A percentile compares a stretch with the other conserved stretches of the same genome.
phyloP scores from a whole-genome alignment of 768 basidiomycete genomes.

The Pleurotus djamor region DNA sequence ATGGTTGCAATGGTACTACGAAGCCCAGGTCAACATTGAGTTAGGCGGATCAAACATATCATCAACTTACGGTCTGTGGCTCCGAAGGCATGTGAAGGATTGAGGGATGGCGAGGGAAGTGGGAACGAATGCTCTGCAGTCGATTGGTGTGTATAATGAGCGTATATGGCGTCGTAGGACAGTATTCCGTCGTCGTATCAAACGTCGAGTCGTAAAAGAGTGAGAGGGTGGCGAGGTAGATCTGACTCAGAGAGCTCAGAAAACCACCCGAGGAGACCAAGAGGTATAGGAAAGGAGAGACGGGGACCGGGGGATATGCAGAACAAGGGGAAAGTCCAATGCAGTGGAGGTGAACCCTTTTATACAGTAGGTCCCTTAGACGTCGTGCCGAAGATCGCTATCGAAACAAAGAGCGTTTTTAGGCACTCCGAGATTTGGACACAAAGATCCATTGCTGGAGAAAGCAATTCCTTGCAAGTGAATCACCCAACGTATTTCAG shows the following conservation, averaged over 20 bases:
- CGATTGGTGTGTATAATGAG: background rate
- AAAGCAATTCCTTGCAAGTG: background rate
- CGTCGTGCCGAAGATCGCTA: background rate
- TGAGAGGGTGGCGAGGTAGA: background rate
- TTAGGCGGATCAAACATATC: no score
- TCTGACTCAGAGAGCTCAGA: background rate
- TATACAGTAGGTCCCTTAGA: background rate
- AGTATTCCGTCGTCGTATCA: background rate
- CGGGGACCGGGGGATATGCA: background rate
- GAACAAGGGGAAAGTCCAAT: background rate
- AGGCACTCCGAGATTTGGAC: background rate
- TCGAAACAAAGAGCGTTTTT: background rate
- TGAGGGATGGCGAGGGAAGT: background rate
- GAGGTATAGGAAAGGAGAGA: background rate
- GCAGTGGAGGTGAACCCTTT: background rate
- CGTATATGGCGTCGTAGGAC: background rate
- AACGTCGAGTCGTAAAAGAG: background rate
- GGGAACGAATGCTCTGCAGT: background rate
- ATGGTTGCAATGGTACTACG: slow-evolving; percentile 33
- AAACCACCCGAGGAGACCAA: background rate
- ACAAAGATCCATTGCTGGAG: background rate
- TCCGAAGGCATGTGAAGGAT: background rate
- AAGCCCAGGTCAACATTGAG: background rate
- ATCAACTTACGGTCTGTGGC: background rate
- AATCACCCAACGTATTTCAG: background rate